A percentile compares a stretch with the other conserved stretches of the same genome.
Evolutionary conservation across 129 eudicot genomes (phyloP).

Genomic region (Flaveria trinervia): DNA sequence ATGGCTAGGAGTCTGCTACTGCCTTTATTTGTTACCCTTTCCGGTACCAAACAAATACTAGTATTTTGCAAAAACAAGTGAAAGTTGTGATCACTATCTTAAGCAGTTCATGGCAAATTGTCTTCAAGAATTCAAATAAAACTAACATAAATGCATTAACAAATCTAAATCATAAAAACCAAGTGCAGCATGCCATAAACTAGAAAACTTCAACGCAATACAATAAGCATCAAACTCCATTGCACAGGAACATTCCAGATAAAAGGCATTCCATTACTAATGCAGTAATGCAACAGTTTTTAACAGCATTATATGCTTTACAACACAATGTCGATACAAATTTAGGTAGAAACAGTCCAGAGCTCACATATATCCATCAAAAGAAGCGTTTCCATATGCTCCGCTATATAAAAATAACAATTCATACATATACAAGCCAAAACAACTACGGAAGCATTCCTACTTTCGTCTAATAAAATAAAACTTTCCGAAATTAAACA

Average conservation of each 20-base stretch:
- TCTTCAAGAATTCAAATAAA: background rate
- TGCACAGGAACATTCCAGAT: background rate
- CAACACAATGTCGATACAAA: slow-evolving; percentile 31
- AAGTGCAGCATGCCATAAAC: background rate
- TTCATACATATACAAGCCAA: background rate
- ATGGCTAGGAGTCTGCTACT: slow-evolving; percentile 7
- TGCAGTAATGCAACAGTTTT: slow-evolving; percentile 1
- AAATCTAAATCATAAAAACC: slow-evolving; percentile 3
- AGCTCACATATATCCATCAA: background rate
- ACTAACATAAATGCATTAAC: slow-evolving; percentile 2
- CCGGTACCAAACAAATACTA: background rate
- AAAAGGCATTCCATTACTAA: background rate
- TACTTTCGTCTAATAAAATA: background rate
- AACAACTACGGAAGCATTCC: background rate
- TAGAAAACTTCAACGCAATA: background rate
- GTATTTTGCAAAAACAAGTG: slow-evolving; percentile 2
- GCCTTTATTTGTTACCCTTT: background rate
- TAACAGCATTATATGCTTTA: slow-evolving; percentile 14
- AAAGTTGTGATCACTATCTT: background rate
- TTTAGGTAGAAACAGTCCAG: background rate
- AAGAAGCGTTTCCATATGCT: background rate
- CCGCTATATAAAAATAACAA: background rate
- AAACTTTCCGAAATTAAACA: background rate
- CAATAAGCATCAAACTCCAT: background rate
- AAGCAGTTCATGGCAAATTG: background rate